A percentile compares a stretch with the other conserved stretches of the same genome.
Evolutionary conservation across 2,329 filamentous ascomycete genomes (phyloP).

Genomic region (Leptographium galeiforme): DNA sequence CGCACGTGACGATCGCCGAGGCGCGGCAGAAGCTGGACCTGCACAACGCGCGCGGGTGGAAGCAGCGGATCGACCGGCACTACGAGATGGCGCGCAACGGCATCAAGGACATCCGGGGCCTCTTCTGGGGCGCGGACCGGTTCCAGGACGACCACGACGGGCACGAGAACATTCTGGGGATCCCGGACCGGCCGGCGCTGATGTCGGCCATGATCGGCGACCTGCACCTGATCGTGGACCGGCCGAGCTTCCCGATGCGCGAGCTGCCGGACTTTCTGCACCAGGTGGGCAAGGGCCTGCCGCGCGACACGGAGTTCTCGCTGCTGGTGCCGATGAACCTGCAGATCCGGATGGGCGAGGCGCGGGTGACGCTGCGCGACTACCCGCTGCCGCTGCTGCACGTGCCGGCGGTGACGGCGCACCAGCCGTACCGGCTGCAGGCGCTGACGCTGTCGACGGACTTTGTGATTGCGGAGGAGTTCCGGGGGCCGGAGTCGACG

Average conservation of each 20-base stretch:
- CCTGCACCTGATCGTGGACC: slow-evolving; percentile 74
- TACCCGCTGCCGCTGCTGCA: slow-evolving; percentile 89
- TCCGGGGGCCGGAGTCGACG: slow-evolving; percentile 64
- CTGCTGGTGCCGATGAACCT: slow-evolving; percentile 83
- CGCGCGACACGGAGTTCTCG: slow-evolving; percentile 77
- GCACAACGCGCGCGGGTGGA: slow-evolving; percentile 86
- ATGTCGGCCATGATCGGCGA: slow-evolving; percentile 73
- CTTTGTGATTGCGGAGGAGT: slow-evolving; percentile 94
- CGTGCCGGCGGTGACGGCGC: slow-evolving; percentile 67
- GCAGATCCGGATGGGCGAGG: slow-evolving; percentile 81
- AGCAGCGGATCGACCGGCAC: slow-evolving; percentile 70
- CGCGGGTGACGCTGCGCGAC: slow-evolving; percentile 72
- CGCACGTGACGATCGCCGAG: slow-evolving; percentile 61
- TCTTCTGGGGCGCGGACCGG: slow-evolving; percentile 74
- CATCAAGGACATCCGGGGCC: slow-evolving; percentile 64
- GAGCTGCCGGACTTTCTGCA: slow-evolving; percentile 77
- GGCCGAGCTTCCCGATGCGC: slow-evolving; percentile 75
- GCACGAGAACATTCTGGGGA: slow-evolving; percentile 69
- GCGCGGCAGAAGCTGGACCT: slow-evolving; percentile 62
- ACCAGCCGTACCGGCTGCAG: slow-evolving; percentile 67
- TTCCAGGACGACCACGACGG: slow-evolving; percentile 72
- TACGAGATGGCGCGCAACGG: slow-evolving; percentile 54
- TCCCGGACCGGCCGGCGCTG: slow-evolving; percentile 73
- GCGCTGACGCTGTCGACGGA: slow-evolving; percentile 76
- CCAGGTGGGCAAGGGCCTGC: slow-evolving; percentile 92